phyloP scores from a whole-genome alignment of 1,284 basidiomycete species.

The Fomitopsis schrenkii region DNA sequence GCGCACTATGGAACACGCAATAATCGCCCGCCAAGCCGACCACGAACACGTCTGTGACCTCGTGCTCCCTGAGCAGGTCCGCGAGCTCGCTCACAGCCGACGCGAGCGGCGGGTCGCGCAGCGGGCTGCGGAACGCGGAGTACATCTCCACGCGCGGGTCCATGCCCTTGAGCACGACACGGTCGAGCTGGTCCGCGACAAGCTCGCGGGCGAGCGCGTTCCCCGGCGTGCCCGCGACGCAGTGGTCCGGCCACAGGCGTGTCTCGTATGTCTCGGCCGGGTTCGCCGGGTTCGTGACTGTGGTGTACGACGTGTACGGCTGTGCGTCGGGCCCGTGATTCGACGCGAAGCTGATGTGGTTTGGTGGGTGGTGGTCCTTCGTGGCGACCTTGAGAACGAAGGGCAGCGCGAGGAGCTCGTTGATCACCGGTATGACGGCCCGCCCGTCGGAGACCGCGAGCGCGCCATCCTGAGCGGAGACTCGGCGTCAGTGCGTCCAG shows the following conservation, averaged over 20 bases:
- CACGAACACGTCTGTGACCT: conserved; percentile 44
- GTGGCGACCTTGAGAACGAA: conserved; percentile 40
- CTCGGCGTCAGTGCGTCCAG: neutral
- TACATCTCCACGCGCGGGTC: conserved; percentile 49
- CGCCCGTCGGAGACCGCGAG: conserved; percentile 48
- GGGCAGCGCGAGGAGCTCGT: conserved; percentile 38
- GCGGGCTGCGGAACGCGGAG: conserved; percentile 39
- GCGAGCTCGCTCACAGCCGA: conserved; percentile 31
- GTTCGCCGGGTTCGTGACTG: conserved; percentile 29
- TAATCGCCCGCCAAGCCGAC: conserved; percentile 62
- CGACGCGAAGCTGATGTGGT: conserved; percentile 63
- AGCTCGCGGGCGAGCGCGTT: conserved; percentile 38
- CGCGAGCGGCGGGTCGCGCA: conserved; percentile 29
- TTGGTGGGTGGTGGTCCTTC: conserved; percentile 51
- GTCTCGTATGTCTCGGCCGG: conserved; percentile 33
- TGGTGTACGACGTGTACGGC: conserved; percentile 42
- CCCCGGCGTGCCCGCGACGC: conserved; percentile 41
- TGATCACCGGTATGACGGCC: conserved; percentile 41
- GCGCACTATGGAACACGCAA: conserved; percentile 44
- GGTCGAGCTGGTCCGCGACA: conserved; percentile 25
- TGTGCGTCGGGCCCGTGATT: conserved; percentile 35
- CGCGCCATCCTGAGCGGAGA: conserved; percentile 35
- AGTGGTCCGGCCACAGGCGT: conserved; percentile 62
- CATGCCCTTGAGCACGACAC: conserved; percentile 31
- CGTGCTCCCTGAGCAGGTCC: conserved; percentile 28